phyloP scores from a whole-genome alignment of 2,329 filamentous ascomycete genomes.

The Metarhizium anisopliae region DNA sequence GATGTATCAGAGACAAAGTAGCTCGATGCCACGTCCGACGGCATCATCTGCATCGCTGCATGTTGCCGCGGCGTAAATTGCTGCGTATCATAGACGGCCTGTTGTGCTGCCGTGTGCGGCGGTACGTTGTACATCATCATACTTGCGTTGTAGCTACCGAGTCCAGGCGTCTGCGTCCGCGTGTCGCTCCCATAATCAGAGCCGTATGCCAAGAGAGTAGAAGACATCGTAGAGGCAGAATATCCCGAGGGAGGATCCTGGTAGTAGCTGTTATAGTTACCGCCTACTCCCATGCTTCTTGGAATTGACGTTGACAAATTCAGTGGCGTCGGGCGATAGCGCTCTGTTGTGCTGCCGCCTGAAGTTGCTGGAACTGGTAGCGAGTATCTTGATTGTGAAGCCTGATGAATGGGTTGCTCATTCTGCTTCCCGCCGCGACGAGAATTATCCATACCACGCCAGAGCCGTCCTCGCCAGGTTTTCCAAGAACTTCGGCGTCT shows the following conservation, averaged over 20 bases:
- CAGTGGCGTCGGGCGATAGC: slow-evolving; percentile 41
- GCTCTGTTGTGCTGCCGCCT: slow-evolving; percentile 24
- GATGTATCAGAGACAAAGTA: slow-evolving; percentile 50
- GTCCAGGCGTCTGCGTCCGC: slow-evolving; percentile 45
- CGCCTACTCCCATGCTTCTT: slow-evolving; percentile 45
- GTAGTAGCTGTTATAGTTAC: slow-evolving; percentile 51
- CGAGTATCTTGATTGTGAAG: slow-evolving; percentile 44
- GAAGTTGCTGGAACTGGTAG: slow-evolving; percentile 39
- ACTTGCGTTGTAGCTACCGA: slow-evolving; percentile 50
- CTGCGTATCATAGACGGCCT: slow-evolving; percentile 65
- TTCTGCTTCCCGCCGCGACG: slow-evolving; percentile 65
- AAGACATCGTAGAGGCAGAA: slow-evolving; percentile 48
- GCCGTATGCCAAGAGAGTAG: slow-evolving; percentile 47
- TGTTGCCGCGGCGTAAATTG: slow-evolving; percentile 70
- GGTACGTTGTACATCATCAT: slow-evolving; percentile 74
- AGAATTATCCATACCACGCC: slow-evolving; percentile 70
- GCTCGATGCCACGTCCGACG: slow-evolving; percentile 45
- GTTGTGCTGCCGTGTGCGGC: slow-evolving; percentile 50
- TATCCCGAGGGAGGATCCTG: slow-evolving; percentile 43
- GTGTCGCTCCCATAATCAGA: slow-evolving; percentile 57
- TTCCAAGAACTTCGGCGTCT: slow-evolving; percentile 46
- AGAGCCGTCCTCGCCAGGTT: slow-evolving; percentile 21
- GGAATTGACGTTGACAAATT: slow-evolving; percentile 38
- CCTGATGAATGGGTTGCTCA: slow-evolving; percentile 58
- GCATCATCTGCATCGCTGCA: slow-evolving; percentile 65